A percentile compares a stretch with the other conserved stretches of the same genome.
phyloP scores from a whole-genome alignment of 23 red algal genomes.

The Gracilaria domingensis region DNA sequence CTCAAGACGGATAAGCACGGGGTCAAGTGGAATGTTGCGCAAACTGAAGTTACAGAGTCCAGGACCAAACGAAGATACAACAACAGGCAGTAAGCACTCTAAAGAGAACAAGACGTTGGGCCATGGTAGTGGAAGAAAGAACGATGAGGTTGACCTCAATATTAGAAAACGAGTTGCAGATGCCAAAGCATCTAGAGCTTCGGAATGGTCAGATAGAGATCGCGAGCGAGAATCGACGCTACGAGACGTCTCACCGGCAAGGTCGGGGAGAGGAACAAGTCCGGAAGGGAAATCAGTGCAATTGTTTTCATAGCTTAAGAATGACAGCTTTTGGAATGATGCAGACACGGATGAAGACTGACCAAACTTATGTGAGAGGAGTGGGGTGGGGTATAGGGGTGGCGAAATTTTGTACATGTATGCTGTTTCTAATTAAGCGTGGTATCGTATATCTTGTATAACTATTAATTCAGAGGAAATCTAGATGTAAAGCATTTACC shows the following conservation, averaged over 20 bases:
- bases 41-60: too few species aligned
- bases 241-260: too few species aligned
- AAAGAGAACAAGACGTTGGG: background rate
- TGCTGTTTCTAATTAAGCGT: background rate
- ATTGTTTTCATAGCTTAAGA: slow-evolving; percentile 12
- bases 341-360: slow-evolving; percentile 48
- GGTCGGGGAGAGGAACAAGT: too few species aligned
- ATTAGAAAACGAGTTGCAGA: background rate
- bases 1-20: slow-evolving; percentile 8
- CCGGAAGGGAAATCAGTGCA: too few species aligned
- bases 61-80: background rate
- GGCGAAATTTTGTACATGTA: background rate
- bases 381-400: too few species aligned
- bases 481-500: slow-evolving; percentile 4
- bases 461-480: background rate
- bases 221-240: too few species aligned
- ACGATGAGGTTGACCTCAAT: background rate
- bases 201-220: too few species aligned
- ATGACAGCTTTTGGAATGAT: slow-evolving; percentile 58
- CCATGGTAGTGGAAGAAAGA: background rate
- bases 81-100: background rate
- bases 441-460: background rate
- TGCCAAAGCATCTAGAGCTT: background rate
- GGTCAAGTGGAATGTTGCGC: background rate
- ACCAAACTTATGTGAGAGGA: background rate